These are phyloP conservation scores for Fusarium newnesense DNA, from an alignment of 2,329 filamentous ascomycete species.

Conservation along the genomic window DNA sequence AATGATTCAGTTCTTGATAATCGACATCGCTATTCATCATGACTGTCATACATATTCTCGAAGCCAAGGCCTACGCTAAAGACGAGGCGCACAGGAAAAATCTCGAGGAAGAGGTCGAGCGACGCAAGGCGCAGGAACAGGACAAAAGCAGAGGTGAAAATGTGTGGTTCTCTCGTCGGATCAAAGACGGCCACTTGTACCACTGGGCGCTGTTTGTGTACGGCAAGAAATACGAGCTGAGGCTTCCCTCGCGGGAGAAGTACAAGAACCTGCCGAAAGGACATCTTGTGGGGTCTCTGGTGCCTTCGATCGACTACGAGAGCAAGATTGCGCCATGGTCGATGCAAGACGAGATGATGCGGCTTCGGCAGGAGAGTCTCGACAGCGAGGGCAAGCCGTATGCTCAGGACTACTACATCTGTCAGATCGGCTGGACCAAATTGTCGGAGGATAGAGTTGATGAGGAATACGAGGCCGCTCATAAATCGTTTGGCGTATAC, in stretches of 20 bases:
- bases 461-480: fast-evolving
- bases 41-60: not conserved
- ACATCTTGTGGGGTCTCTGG: not conserved
- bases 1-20: fast-evolving
- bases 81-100: fast-evolving
- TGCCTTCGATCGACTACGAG: fast-evolving
- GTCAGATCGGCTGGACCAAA: fast-evolving
- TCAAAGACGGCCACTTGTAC: not conserved
- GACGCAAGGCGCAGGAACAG: not conserved
- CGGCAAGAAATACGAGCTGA: not conserved
- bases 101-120: not conserved
- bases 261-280: not conserved
- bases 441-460: fast-evolving
- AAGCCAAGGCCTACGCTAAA: not conserved
- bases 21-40: fast-evolving
- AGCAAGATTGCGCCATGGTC: not conserved
- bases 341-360: not conserved
- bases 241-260: not conserved
- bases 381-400: not conserved
- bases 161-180: not conserved
- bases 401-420: not conserved
- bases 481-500: fast-evolving
- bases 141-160: fast-evolving
- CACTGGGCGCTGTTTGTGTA: not conserved
- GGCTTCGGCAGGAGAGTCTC: not conserved